Conservation (phyloP, 768 basidiomycete species). For the Hortiboletus flavorubellus region DNA sequence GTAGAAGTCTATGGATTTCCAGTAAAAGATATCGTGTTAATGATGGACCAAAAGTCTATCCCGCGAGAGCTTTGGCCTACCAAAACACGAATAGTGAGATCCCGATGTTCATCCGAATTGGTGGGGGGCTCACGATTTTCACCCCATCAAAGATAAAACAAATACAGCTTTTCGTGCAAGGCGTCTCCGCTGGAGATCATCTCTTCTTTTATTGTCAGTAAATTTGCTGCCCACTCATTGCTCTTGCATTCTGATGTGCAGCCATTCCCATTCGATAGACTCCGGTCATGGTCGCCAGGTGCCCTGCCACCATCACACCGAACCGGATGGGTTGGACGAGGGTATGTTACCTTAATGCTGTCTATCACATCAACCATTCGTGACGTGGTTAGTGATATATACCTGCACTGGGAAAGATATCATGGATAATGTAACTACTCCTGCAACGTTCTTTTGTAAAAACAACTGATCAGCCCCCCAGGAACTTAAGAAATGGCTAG, state of each 20-base stretch:
- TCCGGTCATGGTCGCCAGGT: constrained; percentile 51
- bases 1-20: constrained; percentile 39
- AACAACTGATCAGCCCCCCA: constrained; percentile 10
- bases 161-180: constrained; percentile 42
- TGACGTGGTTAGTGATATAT: constrained; percentile 9
- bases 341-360: constrained; percentile 29
- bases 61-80: constrained; percentile 38
- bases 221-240: neutral
- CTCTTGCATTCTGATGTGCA: neutral
- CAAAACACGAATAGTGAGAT: constrained; percentile 42
- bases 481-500: constrained; percentile 23
- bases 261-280: constrained; percentile 28
- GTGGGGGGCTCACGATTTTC: neutral
- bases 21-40: constrained; percentile 38
- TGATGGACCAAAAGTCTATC: constrained; percentile 37
- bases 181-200: constrained; percentile 43
- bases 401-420: constrained; percentile 13
- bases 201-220: constrained; percentile 57
- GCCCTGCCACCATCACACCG: constrained; percentile 39
- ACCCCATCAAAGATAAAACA: constrained; percentile 35
- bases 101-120: neutral
- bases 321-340: constrained; percentile 53
- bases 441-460: constrained; percentile 36
- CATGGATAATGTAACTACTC: constrained; percentile 21
- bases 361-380: neutral